Evolutionary conservation across 306 rosid genomes (phyloP).

Genomic region (Ochetophila trinervis): DNA sequence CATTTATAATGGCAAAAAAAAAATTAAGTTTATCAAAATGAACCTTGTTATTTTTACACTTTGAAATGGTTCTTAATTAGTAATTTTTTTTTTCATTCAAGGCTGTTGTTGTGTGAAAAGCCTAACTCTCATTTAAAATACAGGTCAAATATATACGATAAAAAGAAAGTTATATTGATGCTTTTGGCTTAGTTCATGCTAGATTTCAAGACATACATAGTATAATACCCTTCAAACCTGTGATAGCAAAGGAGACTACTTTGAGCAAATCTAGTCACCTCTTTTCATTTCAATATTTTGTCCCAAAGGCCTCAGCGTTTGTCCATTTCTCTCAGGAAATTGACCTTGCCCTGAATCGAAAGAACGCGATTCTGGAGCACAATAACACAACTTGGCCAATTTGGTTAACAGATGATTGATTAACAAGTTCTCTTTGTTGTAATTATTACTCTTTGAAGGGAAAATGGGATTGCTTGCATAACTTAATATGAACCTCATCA

Average conservation of each 20-base stretch:
- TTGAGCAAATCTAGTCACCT: conserved; percentile 91
- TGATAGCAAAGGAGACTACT: conserved; percentile 35
- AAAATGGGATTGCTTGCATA: conserved; percentile 52
- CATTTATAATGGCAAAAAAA: too few relatives aligned
- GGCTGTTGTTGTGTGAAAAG: too few relatives aligned
- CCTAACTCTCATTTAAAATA: too few relatives aligned
- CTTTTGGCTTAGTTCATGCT: too few relatives aligned
- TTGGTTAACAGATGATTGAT: conserved; percentile 66
- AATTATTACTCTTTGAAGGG: conserved; percentile 47
- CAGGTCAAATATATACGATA: too few relatives aligned
- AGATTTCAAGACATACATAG: too few relatives aligned
- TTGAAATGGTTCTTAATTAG: too few relatives aligned
- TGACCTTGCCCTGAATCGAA: conserved; percentile 42
- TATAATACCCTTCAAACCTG: not conserved
- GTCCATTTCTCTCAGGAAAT: conserved; percentile 42
- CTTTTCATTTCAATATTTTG: conserved; percentile 82
- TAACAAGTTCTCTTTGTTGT: conserved; percentile 50
- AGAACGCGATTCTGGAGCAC: conserved; percentile 43
- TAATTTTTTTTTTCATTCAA: too few relatives aligned
- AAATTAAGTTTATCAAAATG: too few relatives aligned
- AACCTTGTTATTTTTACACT: too few relatives aligned
- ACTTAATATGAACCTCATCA: conserved; percentile 82
- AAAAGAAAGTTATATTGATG: too few relatives aligned
- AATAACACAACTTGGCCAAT: conserved; percentile 58
- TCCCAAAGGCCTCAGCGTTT: conserved; percentile 27